Conservation (phyloP, 495 filamentous ascomycete species). For the Wilcoxina mikolae region DNA sequence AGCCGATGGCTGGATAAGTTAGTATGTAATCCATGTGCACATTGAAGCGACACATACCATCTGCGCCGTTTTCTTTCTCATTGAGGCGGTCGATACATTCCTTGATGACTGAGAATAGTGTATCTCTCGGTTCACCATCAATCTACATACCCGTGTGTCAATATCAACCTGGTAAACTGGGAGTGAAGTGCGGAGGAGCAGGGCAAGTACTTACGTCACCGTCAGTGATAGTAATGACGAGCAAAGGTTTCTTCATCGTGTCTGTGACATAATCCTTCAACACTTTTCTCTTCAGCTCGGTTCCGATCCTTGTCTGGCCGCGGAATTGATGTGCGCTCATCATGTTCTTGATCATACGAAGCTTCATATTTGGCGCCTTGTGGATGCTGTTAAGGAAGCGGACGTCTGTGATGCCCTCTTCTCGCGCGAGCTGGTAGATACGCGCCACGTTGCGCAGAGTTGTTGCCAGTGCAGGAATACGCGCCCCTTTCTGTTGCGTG, state of each 20-base stretch:
- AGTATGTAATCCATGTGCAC: neutral
- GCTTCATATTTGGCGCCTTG: neutral
- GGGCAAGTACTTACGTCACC: too few species aligned
- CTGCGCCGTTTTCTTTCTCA: neutral
- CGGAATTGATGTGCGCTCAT: constrained; percentile 40
- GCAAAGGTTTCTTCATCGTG: constrained; percentile 40
- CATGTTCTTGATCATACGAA: constrained; percentile 34
- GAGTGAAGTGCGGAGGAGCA: neutral
- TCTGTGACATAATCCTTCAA: constrained; percentile 39
- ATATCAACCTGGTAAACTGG: neutral
- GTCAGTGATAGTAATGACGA: constrained; percentile 57
- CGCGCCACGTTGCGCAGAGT: constrained; percentile 44
- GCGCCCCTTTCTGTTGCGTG: constrained; percentile 41
- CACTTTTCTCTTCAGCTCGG: constrained; percentile 43
- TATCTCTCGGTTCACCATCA: neutral
- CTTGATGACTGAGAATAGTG: neutral
- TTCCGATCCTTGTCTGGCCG: constrained; percentile 54
- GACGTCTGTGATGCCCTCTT: neutral
- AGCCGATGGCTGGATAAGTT: neutral
- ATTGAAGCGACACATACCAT: too few species aligned
- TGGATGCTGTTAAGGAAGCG: neutral
- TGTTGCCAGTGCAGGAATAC: constrained; percentile 44
- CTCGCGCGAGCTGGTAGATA: constrained; percentile 33
- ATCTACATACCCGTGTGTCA: neutral
- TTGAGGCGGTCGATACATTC: neutral